Percentiles rank a stretch among this genome's conserved stretches.
phyloP scores from a whole-genome alignment of 2,329 filamentous ascomycete genomes.

The Aureobasidium mangrovei region DNA sequence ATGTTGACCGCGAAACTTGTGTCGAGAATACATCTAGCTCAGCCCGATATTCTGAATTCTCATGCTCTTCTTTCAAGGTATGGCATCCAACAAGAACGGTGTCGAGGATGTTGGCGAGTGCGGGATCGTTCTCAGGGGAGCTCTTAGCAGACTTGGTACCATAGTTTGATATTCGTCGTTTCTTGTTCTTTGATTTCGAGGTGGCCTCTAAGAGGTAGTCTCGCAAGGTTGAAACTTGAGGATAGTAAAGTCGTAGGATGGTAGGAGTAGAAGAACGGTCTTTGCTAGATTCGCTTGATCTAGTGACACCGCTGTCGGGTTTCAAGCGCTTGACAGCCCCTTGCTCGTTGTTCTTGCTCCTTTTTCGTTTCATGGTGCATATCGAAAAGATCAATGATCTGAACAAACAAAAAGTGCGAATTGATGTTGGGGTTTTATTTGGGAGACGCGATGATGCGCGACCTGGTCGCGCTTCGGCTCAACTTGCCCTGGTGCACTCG shows the following conservation, averaged over 20 bases:
- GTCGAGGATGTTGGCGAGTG: conserved; percentile 56
- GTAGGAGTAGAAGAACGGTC: not conserved
- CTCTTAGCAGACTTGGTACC: conserved; percentile 41
- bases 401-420: too few species aligned
- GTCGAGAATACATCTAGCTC: conserved; percentile 40
- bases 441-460: conserved; percentile 4
- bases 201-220: conserved; percentile 64
- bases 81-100: conserved; percentile 55
- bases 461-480: not conserved
- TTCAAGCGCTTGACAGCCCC: not conserved
- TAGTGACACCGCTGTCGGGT: not conserved
- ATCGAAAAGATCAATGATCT: not conserved
- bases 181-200: conserved; percentile 49
- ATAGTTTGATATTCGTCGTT: conserved; percentile 40
- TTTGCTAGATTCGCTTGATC: too few species aligned
- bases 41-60: conserved; percentile 23
- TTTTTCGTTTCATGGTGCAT: conserved; percentile 6
- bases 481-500: not conserved
- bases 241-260: conserved; percentile 56
- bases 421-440: not conserved
- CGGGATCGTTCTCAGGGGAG: conserved; percentile 16
- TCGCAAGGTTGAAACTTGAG: conserved; percentile 56
- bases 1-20: conserved; percentile 29
- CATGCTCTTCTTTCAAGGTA: conserved; percentile 30
- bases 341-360: not conserved